Percentiles rank a stretch among this genome's conserved stretches.
Conservation (phyloP, 140 eudicot genomes). For the Senecio squalidus region DNA sequence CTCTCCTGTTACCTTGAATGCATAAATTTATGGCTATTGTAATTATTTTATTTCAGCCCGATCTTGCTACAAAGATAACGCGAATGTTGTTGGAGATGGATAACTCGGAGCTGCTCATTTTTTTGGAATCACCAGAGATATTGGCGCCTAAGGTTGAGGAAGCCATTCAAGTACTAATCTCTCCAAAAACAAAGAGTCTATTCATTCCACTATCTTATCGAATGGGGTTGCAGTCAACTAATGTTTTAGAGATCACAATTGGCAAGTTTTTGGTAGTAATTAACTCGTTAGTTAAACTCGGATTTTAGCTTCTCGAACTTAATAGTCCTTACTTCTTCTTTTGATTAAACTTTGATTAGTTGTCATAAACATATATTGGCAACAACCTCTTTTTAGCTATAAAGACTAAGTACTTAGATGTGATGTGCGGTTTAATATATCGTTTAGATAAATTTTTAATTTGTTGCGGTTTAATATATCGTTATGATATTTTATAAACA, state of each 20-base stretch:
- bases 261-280: slow-evolving; percentile 4
- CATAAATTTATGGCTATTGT: too few relatives aligned
- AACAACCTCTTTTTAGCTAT: slow-evolving; percentile 3
- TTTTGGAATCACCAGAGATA: slow-evolving; percentile 69
- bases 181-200: slow-evolving; percentile 36
- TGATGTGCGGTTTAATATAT: slow-evolving; percentile 1
- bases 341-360: slow-evolving; percentile 7
- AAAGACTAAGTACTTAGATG: background rate
- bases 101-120: slow-evolving; percentile 58
- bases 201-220: slow-evolving; percentile 38
- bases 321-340: background rate
- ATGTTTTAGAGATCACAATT: slow-evolving; percentile 19
- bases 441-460: too few relatives aligned
- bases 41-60: slow-evolving; percentile 49
- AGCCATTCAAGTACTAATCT: slow-evolving; percentile 61
- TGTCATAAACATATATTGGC: slow-evolving; percentile 3
- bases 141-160: slow-evolving; percentile 67
- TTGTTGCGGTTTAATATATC: background rate
- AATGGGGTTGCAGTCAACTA: slow-evolving; percentile 62
- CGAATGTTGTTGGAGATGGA: slow-evolving; percentile 97
- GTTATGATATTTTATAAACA: too few relatives aligned
- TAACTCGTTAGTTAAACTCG: background rate
- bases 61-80: slow-evolving; percentile 70
- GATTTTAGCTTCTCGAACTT: background rate
- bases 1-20: too few relatives aligned